Evolutionary conservation across 345 rosid species (phyloP).

Genomic region (Salix koriyanagi): DNA sequence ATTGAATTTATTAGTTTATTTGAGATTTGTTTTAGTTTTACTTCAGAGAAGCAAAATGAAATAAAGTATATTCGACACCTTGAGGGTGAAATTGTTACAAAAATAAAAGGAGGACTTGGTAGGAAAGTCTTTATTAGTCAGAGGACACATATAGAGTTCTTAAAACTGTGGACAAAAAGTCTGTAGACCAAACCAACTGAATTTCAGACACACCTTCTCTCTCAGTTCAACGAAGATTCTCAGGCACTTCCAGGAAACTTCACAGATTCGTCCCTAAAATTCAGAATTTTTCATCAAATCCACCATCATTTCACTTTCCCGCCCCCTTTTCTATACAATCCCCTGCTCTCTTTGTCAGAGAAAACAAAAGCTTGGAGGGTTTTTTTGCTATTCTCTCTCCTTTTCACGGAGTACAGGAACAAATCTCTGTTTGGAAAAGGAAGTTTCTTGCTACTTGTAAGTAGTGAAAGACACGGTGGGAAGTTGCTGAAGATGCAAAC

Average conservation of each 20-base stretch:
- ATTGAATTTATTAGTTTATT: no score
- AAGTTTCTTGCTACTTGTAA: background rate
- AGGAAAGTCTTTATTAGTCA: background rate
- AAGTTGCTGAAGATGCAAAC: slow-evolving; percentile 15
- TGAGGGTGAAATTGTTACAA: background rate
- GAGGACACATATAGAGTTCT: background rate
- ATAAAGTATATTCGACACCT: background rate
- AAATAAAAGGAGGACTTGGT: background rate
- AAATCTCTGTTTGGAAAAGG: background rate
- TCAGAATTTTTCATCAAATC: background rate
- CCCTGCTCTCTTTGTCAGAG: no score
- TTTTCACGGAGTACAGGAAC: background rate
- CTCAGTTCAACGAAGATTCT: slow-evolving; percentile 14
- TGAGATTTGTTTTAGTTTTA: no score
- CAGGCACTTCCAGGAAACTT: slow-evolving; percentile 20
- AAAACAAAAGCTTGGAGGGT: background rate
- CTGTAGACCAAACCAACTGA: background rate
- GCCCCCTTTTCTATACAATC: background rate
- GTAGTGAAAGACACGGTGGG: background rate
- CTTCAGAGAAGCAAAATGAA: background rate
- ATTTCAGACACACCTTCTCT: background rate
- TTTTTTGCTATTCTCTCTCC: background rate
- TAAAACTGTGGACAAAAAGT: background rate
- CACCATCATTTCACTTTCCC: slow-evolving; percentile 2
- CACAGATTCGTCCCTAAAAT: background rate